Conservation (phyloP, 768 basidiomycete genomes). For the Boletus barrowsii region DNA sequence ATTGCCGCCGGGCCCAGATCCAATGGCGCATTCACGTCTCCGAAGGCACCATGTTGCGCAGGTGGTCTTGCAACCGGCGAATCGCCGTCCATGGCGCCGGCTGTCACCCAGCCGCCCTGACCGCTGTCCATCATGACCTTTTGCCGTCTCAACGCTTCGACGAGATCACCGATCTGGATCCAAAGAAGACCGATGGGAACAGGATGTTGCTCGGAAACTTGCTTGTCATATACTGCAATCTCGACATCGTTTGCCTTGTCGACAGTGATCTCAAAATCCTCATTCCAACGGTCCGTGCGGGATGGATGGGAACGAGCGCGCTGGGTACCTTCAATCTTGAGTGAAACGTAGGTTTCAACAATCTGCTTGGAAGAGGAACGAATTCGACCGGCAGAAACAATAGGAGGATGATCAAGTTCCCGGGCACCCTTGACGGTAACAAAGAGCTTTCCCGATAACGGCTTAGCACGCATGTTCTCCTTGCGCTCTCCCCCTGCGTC, state of each 20-base stretch:
- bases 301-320: slow-evolving; percentile 89
- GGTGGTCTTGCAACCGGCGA: slow-evolving; percentile 44
- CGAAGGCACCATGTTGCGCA: slow-evolving; percentile 47
- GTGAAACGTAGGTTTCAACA: slow-evolving; percentile 83
- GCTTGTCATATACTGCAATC: slow-evolving; percentile 92
- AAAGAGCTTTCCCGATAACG: slow-evolving; percentile 87
- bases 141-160: slow-evolving; percentile 89
- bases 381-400: slow-evolving; percentile 53
- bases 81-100: slow-evolving; percentile 79
- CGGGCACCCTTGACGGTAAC: slow-evolving; percentile 87
- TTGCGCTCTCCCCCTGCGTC: slow-evolving; percentile 82
- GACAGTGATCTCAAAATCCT: slow-evolving; percentile 93
- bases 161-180: slow-evolving; percentile 90
- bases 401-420: slow-evolving; percentile 92
- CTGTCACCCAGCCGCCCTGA: slow-evolving; percentile 95
- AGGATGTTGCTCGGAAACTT: slow-evolving; percentile 73
- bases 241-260: slow-evolving; percentile 99
- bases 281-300: slow-evolving; percentile 95
- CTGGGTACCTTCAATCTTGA: slow-evolving; percentile 96
- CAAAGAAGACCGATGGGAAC: slow-evolving; percentile 93
- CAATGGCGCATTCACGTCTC: slow-evolving; percentile 43
- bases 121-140: slow-evolving; percentile 84
- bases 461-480: slow-evolving; percentile 90
- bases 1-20: slow-evolving; percentile 32
- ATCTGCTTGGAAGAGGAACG: slow-evolving; percentile 78